These are phyloP conservation scores for Boechera divaricarpa DNA, from an alignment of 345 rosid species.

Conservation along the genomic window DNA sequence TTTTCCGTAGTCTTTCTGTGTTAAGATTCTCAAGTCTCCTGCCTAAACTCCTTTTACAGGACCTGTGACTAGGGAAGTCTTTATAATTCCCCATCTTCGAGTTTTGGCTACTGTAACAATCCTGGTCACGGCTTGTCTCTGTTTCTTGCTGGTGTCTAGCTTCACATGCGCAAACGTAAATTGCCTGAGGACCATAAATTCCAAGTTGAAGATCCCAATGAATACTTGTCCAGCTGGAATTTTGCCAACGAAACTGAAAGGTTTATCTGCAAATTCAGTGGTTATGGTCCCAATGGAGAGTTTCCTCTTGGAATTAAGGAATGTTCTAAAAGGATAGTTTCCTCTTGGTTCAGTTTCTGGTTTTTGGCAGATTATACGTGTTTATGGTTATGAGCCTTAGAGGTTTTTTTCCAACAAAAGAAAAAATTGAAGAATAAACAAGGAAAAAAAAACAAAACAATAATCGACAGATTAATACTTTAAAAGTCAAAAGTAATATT, in stretches of 20 bases:
- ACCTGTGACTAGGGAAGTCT: constrained; percentile 17
- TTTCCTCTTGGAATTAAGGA: constrained; percentile 62
- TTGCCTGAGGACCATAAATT: constrained; percentile 53
- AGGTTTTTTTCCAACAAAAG: no score
- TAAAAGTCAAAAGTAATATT: no score
- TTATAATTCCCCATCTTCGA: not conserved
- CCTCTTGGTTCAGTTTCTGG: no score
- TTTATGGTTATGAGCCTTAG: no score
- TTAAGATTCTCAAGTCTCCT: constrained; percentile 8
- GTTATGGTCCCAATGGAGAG: constrained; percentile 64
- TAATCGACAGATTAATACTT: no score
- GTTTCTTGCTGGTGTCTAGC: constrained; percentile 44
- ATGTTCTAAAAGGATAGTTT: constrained; percentile 38
- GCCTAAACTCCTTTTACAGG: not conserved
- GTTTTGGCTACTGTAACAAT: not conserved
- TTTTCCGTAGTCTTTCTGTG: not conserved
- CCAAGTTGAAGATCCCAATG: constrained; percentile 58
- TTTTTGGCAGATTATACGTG: no score
- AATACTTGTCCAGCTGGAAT: constrained; percentile 59
- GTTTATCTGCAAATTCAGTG: constrained; percentile 64
- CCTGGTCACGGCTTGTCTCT: constrained; percentile 40
- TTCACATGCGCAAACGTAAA: constrained; percentile 38
- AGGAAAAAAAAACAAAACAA: no score
- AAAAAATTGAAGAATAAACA: no score
- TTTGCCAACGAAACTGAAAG: constrained; percentile 61